A percentile compares a stretch with the other conserved stretches of the same genome.
phyloP scores from a whole-genome alignment of 2,329 filamentous ascomycete species.

The Trichoderma koningii region DNA sequence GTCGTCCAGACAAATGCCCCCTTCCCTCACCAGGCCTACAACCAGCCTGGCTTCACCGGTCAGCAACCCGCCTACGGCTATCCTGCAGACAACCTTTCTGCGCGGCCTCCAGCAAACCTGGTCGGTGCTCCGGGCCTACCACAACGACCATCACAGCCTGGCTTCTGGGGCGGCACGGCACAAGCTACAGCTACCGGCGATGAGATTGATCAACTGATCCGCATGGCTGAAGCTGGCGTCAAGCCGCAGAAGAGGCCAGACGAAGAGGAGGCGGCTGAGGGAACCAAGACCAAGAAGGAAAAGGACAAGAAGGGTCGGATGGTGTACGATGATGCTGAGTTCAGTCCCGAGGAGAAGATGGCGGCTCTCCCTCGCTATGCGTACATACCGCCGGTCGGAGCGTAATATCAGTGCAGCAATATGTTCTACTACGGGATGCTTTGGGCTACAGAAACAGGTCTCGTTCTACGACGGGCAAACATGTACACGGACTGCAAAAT shows the following conservation, averaged over 20 bases:
- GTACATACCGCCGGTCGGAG: constrained; percentile 44
- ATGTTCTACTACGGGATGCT: not conserved
- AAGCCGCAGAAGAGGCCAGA: constrained; percentile 47
- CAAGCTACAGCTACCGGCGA: constrained; percentile 48
- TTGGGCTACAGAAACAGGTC: not conserved
- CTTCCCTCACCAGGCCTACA: constrained; percentile 18
- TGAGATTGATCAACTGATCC: constrained; percentile 66
- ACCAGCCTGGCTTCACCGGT: constrained; percentile 33
- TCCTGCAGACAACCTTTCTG: constrained; percentile 49
- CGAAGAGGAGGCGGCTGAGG: constrained; percentile 55
- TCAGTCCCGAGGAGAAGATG: constrained; percentile 90
- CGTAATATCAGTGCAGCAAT: constrained; percentile 1
- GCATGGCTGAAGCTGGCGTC: constrained; percentile 64
- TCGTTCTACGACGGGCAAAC: not conserved
- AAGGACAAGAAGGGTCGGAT: constrained; percentile 70
- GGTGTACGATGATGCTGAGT: constrained; percentile 77
- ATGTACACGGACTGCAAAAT: not conserved
- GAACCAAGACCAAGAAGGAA: constrained; percentile 64
- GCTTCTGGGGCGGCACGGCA: constrained; percentile 34
- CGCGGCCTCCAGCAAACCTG: constrained; percentile 46
- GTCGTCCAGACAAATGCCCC: constrained; percentile 30
- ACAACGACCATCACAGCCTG: constrained; percentile 46
- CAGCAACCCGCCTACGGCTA: constrained; percentile 37
- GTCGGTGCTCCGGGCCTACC: constrained; percentile 48
- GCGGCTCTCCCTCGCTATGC: constrained; percentile 75